Conservation (phyloP, 2,329 filamentous ascomycete genomes). For the Alternaria burnsii region DNA sequence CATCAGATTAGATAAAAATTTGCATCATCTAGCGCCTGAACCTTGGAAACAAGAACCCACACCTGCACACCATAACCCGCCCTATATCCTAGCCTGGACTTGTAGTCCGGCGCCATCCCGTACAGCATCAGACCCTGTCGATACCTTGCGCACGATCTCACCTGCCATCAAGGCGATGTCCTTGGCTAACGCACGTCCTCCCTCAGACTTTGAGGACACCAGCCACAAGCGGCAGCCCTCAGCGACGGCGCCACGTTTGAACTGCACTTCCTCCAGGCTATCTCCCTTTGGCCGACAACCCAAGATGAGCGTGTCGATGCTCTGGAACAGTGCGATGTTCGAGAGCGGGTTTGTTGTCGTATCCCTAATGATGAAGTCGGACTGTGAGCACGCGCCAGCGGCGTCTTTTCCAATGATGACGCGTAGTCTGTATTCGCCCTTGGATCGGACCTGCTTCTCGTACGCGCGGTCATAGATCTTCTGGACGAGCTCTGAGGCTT, state of each 20-base stretch:
- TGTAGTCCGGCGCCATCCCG: slow-evolving; percentile 28
- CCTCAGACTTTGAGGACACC: slow-evolving; percentile 43
- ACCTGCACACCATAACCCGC: slow-evolving; percentile 7
- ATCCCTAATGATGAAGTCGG: slow-evolving; percentile 45
- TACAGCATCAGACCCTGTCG: slow-evolving; percentile 22
- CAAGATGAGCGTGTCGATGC: slow-evolving; percentile 44
- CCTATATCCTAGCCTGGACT: slow-evolving; percentile 45
- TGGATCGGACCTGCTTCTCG: slow-evolving; percentile 47
- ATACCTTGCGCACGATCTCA: slow-evolving; percentile 41
- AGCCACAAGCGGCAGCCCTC: slow-evolving; percentile 44
- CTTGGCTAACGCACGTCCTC: slow-evolving; percentile 47
- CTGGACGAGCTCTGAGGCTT: slow-evolving; percentile 43
- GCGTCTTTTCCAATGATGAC: slow-evolving; percentile 39
- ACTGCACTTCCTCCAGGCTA: slow-evolving; percentile 49
- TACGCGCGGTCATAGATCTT: slow-evolving; percentile 47
- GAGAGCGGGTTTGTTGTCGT: slow-evolving; percentile 23
- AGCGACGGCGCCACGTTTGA: slow-evolving; percentile 46
- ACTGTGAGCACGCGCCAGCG: slow-evolving; percentile 32
- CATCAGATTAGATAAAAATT: slow-evolving; percentile 48
- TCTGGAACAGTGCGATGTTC: slow-evolving; percentile 37
- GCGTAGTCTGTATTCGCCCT: slow-evolving; percentile 40
- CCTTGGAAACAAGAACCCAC: slow-evolving; percentile 6
- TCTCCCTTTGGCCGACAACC: slow-evolving; percentile 48
- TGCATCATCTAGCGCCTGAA: slow-evolving; percentile 16
- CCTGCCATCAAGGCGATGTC: slow-evolving; percentile 47